A percentile compares a stretch with the other conserved stretches of the same genome.
Conservation (phyloP, 805 yeast genomes). For the Scheffersomyces ergatensis region DNA sequence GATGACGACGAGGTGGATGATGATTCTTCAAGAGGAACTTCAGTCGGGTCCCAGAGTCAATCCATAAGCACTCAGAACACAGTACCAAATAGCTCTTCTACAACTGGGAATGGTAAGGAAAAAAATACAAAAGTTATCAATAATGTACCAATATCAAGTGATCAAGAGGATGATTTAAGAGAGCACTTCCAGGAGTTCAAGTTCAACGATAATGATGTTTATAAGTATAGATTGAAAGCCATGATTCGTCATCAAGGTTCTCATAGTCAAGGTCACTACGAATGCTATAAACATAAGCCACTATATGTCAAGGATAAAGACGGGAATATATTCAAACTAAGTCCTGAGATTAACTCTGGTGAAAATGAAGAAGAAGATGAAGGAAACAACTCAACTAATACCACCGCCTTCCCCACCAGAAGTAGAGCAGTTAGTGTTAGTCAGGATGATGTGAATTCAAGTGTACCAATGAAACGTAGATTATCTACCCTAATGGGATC, state of each 20-base stretch:
- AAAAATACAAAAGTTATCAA: conserved; percentile 25
- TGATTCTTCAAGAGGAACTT: background rate
- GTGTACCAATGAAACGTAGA: background rate
- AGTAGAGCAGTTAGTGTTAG: background rate
- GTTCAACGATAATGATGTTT: conserved; percentile 39
- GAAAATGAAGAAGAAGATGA: conserved; percentile 5
- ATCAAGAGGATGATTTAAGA: conserved; percentile 33
- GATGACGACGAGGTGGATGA: conserved; percentile 14
- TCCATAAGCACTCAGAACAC: conserved; percentile 7
- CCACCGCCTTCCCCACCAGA: background rate
- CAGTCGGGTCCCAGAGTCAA: conserved; percentile 6
- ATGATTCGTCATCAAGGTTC: conserved; percentile 85
- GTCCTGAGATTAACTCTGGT: conserved; percentile 36
- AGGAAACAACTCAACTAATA: background rate
- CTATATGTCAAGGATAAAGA: conserved; percentile 46
- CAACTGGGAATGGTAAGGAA: conserved; percentile 3
- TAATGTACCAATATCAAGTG: conserved; percentile 36
- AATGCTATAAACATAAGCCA: conserved; percentile 80
- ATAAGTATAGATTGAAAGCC: conserved; percentile 62
- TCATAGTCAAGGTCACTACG: conserved; percentile 87
- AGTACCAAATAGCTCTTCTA: conserved; percentile 6
- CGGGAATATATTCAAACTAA: conserved; percentile 37
- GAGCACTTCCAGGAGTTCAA: conserved; percentile 35
- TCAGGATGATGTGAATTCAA: background rate
- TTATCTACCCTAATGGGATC: conserved; percentile 37